A percentile compares a stretch with the other conserved stretches of the same genome.
Conservation (phyloP, 768 basidiomycete genomes). For the Suillus americanus region DNA sequence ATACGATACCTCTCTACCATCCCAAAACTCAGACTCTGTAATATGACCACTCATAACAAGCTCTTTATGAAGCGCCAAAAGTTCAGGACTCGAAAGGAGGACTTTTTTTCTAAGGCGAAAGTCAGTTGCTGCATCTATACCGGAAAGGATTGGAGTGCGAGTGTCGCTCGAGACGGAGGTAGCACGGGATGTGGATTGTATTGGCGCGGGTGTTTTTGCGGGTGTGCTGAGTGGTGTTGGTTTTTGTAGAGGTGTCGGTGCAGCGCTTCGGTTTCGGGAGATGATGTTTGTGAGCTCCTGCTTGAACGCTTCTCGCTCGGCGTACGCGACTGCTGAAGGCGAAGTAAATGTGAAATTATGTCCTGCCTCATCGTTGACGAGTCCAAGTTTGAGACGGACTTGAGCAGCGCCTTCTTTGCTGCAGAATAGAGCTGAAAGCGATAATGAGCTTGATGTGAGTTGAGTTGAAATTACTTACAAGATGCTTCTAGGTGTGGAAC, state of each 20-base stretch:
- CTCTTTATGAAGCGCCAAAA: conserved; percentile 81
- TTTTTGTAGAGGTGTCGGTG: conserved; percentile 26
- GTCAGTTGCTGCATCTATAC: conserved; percentile 61
- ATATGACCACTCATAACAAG: conserved; percentile 85
- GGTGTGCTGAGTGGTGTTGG: conserved; percentile 30
- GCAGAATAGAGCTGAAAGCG: conserved; percentile 67
- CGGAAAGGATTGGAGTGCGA: conserved; percentile 53
- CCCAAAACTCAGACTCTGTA: conserved; percentile 96
- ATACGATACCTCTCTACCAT: conserved; percentile 78
- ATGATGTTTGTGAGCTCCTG: conserved; percentile 75
- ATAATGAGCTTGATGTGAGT: not conserved
- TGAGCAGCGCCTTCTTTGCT: conserved; percentile 83
- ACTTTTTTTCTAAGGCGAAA: conserved; percentile 79
- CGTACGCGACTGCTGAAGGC: conserved; percentile 57
- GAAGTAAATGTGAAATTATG: conserved; percentile 84
- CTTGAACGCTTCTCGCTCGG: conserved; percentile 84
- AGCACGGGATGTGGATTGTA: conserved; percentile 57
- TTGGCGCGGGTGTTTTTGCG: conserved; percentile 31
- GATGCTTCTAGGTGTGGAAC: conserved; percentile 59
- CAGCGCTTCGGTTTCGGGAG: conserved; percentile 58
- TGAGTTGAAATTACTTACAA: conserved; percentile 44
- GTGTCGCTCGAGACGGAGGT: conserved; percentile 58
- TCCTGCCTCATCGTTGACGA: conserved; percentile 66
- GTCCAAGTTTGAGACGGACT: conserved; percentile 73
- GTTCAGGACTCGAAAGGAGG: conserved; percentile 72